Percentiles rank a stretch among this genome's conserved stretches.
phyloP scores from a whole-genome alignment of 2,329 filamentous ascomycete genomes.

The Aspergillus tanneri region DNA sequence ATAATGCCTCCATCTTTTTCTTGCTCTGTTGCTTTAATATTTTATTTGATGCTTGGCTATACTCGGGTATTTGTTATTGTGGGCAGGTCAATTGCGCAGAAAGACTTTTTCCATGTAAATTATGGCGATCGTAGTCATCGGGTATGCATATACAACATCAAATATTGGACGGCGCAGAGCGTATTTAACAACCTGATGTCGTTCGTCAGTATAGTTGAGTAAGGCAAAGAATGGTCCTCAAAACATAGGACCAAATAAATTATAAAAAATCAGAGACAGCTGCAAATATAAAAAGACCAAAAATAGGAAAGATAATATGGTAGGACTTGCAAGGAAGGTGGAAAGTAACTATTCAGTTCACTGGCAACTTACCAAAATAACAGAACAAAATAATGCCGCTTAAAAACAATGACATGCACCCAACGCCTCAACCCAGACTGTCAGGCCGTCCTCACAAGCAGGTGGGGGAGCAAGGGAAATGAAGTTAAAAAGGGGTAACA shows the following conservation, averaged over 20 bases:
- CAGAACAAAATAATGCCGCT: constrained; percentile 26
- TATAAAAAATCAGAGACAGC: not conserved
- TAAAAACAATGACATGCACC: constrained; percentile 27
- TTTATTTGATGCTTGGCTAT: constrained; percentile 11
- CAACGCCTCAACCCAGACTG: constrained; percentile 25
- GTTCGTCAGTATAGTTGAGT: constrained; percentile 9
- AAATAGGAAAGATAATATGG: too few relatives aligned
- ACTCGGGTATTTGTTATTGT: constrained; percentile 26
- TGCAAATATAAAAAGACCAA: not conserved
- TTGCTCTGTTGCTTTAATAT: not conserved
- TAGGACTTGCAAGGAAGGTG: too few relatives aligned
- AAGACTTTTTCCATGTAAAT: constrained; percentile 4
- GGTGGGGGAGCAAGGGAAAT: constrained; percentile 15
- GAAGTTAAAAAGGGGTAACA: constrained; percentile 8
- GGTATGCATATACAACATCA: constrained; percentile 17
- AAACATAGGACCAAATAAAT: too few relatives aligned
- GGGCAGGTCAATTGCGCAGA: constrained; percentile 10
- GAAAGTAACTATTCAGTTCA: not conserved
- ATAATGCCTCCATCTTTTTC: constrained; percentile 49
- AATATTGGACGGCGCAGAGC: constrained; percentile 14
- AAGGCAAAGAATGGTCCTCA: too few relatives aligned
- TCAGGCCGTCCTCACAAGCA: constrained; percentile 14
- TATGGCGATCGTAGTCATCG: constrained; percentile 23
- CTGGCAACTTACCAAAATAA: constrained; percentile 17
- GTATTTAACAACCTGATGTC: constrained; percentile 17